Conservation (phyloP, 257 asterid genomes). For the Capsicum chinense region DNA sequence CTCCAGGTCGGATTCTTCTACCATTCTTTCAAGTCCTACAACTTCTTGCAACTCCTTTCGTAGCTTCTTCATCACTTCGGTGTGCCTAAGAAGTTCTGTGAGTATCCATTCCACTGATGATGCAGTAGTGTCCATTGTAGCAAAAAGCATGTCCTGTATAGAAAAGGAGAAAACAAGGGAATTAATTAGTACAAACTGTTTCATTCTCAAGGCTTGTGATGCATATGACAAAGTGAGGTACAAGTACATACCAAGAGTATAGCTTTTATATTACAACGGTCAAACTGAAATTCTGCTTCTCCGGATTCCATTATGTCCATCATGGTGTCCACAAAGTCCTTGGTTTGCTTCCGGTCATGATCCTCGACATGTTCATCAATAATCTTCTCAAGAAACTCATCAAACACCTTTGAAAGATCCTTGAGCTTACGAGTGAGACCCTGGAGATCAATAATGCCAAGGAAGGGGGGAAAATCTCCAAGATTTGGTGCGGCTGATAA, state of each 20-base stretch:
- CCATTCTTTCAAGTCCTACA: neutral
- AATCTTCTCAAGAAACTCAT: neutral
- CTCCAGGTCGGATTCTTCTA: neutral
- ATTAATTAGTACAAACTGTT: neutral
- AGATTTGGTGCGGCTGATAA: conserved; percentile 8
- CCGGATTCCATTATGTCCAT: neutral
- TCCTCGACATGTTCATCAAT: neutral
- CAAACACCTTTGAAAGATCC: neutral
- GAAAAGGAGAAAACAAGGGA: neutral
- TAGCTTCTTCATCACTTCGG: conserved; percentile 6
- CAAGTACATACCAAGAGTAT: neutral
- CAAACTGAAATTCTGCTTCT: neutral
- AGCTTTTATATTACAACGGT: neutral
- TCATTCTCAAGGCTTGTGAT: neutral
- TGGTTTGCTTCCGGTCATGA: neutral
- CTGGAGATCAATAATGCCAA: neutral
- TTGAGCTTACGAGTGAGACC: neutral
- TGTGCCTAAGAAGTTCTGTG: neutral
- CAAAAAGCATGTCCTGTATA: neutral
- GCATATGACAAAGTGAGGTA: no score
- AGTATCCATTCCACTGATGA: neutral
- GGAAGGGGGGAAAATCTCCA: neutral
- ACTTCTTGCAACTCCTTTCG: neutral
- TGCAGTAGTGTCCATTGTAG: neutral
- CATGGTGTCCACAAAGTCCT: conserved; percentile 17